phyloP scores from a whole-genome alignment of 495 filamentous ascomycete species.

The Podospora pseudopauciseta region DNA sequence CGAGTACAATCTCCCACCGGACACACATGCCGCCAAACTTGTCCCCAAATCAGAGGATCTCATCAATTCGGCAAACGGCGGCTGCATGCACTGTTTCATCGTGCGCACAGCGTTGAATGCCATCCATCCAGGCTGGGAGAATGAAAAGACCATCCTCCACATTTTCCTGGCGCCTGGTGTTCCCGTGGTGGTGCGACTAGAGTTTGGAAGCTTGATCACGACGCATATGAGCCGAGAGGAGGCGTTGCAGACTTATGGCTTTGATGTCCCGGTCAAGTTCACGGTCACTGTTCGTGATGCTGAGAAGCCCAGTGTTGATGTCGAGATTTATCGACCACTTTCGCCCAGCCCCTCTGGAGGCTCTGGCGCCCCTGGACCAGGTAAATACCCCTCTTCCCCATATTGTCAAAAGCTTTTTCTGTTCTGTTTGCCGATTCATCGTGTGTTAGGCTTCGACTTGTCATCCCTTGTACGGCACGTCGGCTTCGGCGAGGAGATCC shows the following conservation, averaged over 20 bases:
- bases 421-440: too few species aligned
- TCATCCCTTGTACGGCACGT: conserved; percentile 7
- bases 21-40: too few species aligned
- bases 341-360: background rate
- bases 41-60: conserved; percentile 4
- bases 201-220: background rate
- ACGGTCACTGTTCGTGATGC: too few species aligned
- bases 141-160: conserved; percentile 3
- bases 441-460: conserved; percentile 1
- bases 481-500: conserved; percentile 6
- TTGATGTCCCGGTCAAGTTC: too few species aligned
- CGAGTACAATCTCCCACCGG: too few species aligned
- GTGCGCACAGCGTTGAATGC: conserved; percentile 10
- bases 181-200: conserved; percentile 14
- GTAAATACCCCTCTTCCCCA: too few species aligned
- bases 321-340: too few species aligned
- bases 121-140: conserved; percentile 11
- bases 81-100: conserved; percentile 12
- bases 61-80: background rate
- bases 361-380: too few species aligned
- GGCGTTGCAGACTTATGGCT: too few species aligned
- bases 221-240: too few species aligned
- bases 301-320: too few species aligned
- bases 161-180: conserved; percentile 13
- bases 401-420: too few species aligned